Evolutionary conservation across 768 basidiomycete species (phyloP).

Genomic region (Lactarius deliciosus): DNA sequence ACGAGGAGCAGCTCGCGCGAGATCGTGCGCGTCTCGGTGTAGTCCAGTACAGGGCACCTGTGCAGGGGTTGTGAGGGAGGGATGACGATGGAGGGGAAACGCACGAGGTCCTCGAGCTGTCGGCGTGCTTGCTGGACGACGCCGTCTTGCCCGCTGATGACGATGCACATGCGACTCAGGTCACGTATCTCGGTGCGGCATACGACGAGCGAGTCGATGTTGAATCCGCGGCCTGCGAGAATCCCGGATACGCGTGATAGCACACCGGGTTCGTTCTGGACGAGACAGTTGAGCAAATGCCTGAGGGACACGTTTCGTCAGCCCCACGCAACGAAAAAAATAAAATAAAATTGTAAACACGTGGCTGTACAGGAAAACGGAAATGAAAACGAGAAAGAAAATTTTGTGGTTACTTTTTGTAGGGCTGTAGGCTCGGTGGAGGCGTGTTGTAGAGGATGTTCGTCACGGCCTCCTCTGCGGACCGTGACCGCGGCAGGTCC

Average conservation of each 20-base stretch:
- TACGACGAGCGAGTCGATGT: conserved; percentile 97
- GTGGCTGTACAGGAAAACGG: conserved; percentile 7
- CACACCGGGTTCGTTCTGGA: conserved; percentile 99
- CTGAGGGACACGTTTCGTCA: conserved; percentile 41
- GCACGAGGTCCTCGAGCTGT: conserved; percentile 92
- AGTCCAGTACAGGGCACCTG: conserved; percentile 98
- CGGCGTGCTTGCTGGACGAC: conserved; percentile 96
- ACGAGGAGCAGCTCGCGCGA: conserved; percentile 91
- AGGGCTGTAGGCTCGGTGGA: conserved; percentile 86
- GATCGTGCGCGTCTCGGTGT: conserved; percentile 89
- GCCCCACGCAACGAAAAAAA: not conserved
- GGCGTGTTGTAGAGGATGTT: conserved; percentile 98
- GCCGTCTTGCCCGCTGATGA: conserved; percentile 93
- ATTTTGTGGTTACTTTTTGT: conserved; percentile 87
- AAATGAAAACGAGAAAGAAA: not conserved
- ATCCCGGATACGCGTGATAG: conserved; percentile 97
- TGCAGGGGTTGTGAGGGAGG: not conserved
- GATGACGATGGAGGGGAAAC: conserved; percentile 35
- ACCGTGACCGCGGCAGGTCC: conserved; percentile 77
- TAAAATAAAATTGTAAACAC: conserved; percentile 19
- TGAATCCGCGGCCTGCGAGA: conserved; percentile 95
- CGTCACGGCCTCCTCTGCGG: conserved; percentile 94
- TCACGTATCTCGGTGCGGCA: conserved; percentile 97
- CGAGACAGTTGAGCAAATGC: conserved; percentile 95
- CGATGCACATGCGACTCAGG: conserved; percentile 96